A percentile compares a stretch with the other conserved stretches of the same genome.
phyloP scores from a whole-genome alignment of 192 early-diverging fungal species.

The Helicostylum pulchrum region DNA sequence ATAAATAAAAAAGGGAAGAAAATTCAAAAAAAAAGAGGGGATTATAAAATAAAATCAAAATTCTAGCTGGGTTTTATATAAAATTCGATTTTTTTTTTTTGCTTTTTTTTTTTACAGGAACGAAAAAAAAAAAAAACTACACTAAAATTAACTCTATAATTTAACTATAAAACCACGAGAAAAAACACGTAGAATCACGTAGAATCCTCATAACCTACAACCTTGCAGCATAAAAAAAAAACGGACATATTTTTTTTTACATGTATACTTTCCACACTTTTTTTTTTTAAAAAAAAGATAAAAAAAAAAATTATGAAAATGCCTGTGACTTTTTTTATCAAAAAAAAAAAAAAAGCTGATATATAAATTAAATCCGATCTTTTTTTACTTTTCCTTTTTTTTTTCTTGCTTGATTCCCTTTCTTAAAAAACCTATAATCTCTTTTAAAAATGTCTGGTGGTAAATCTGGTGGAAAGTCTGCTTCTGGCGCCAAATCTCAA shows the following conservation, averaged over 20 bases:
- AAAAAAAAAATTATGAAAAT: no score
- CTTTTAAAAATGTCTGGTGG: slow-evolving; percentile 19
- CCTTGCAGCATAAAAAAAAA: background rate
- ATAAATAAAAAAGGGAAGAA: slow-evolving; percentile 58
- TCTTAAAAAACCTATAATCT: slow-evolving; percentile 1
- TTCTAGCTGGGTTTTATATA: background rate
- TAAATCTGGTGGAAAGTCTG: slow-evolving; percentile 58
- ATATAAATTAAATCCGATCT: background rate
- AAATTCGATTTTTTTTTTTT: background rate
- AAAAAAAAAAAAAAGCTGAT: background rate
- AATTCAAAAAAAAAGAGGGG: slow-evolving; percentile 94
- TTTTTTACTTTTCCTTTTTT: background rate
- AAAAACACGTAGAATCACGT: slow-evolving; percentile 18
- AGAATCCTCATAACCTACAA: background rate
- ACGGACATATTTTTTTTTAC: background rate
- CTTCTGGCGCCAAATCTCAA: slow-evolving; percentile 52
- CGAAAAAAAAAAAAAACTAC: background rate
- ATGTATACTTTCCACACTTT: background rate
- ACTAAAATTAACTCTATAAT: background rate
- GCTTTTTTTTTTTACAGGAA: slow-evolving; percentile 3
- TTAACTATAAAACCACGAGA: background rate
- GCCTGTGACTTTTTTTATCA: no score
- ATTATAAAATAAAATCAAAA: slow-evolving; percentile 89
- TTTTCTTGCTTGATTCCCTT: background rate
- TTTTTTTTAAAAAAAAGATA: no score